Conservation (phyloP, 768 basidiomycete species). For the Phylloporus arenicola region DNA sequence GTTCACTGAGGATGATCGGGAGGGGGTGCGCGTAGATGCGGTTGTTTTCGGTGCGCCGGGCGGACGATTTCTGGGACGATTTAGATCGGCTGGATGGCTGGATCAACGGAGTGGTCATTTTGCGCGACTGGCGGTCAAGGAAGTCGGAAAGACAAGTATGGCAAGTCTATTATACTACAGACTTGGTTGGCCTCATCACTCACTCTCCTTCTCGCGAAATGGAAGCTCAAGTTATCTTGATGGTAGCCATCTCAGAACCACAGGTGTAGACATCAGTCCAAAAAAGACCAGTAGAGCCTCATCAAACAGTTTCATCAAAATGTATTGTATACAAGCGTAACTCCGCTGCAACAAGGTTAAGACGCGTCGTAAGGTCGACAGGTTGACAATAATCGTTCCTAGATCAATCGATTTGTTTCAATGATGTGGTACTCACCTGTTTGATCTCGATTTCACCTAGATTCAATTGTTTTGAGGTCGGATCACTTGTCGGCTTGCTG, state of each 20-base stretch:
- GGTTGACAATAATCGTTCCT: neutral
- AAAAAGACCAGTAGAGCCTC: neutral
- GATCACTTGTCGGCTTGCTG: too few relatives aligned
- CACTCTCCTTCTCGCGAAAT: neutral
- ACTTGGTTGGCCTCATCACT: too few relatives aligned
- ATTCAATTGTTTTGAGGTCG: too few relatives aligned
- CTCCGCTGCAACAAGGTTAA: neutral
- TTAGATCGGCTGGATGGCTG: constrained; percentile 36
- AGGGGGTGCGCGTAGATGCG: constrained; percentile 65
- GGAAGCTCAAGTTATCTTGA: too few relatives aligned
- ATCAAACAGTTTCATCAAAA: neutral
- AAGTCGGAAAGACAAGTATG: neutral
- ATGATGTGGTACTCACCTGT: neutral
- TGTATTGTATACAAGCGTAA: neutral
- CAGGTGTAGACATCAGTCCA: neutral
- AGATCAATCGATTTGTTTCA: neutral
- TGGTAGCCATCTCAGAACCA: neutral
- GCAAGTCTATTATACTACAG: too few relatives aligned
- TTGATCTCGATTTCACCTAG: neutral
- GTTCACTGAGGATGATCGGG: constrained; percentile 50
- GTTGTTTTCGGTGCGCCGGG: constrained; percentile 58
- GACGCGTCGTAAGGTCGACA: neutral
- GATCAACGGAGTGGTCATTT: constrained; percentile 43
- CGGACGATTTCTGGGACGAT: constrained; percentile 44
- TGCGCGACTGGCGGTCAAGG: neutral